Evolutionary conservation across 1,284 basidiomycete species (phyloP).

Genomic region (Kwoniella shivajii): DNA sequence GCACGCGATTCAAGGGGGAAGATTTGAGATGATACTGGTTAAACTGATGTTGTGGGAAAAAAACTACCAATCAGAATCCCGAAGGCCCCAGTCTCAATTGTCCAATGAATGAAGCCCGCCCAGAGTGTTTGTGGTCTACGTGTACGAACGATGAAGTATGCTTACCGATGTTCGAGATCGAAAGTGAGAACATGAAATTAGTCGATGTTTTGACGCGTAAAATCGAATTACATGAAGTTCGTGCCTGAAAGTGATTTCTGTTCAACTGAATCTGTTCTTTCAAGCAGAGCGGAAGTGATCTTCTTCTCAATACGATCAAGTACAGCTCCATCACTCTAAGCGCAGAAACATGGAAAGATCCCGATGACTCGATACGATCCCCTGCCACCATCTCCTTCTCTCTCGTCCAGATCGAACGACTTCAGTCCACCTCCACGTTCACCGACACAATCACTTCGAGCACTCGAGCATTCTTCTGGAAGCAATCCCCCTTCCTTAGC

Average conservation of each 20-base stretch:
- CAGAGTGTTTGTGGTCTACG: no score
- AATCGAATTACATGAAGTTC: neutral
- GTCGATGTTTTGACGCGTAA: constrained; percentile 12
- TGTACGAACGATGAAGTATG: neutral
- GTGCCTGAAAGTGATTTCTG: neutral
- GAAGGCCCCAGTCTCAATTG: no score
- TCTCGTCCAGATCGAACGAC: constrained; percentile 4
- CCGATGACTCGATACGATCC: constrained; percentile 9
- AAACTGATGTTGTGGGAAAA: no score
- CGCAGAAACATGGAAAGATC: neutral
- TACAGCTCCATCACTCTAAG: no score
- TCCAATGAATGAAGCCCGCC: no score
- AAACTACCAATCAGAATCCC: no score
- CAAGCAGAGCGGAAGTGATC: no score
- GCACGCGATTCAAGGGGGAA: neutral
- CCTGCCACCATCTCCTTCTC: constrained; percentile 7
- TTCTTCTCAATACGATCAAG: no score
- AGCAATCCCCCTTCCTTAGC: constrained; percentile 50
- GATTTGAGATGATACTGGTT: no score
- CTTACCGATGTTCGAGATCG: neutral
- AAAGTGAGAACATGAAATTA: neutral
- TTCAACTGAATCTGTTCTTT: constrained; percentile 1
- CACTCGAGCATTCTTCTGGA: constrained; percentile 65
- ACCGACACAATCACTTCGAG: constrained; percentile 70
- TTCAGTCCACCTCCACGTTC: constrained; percentile 56